These are phyloP conservation scores for Achaetomium macrosporum DNA, from an alignment of 2,329 filamentous ascomycete genomes.

Conservation along the genomic window DNA sequence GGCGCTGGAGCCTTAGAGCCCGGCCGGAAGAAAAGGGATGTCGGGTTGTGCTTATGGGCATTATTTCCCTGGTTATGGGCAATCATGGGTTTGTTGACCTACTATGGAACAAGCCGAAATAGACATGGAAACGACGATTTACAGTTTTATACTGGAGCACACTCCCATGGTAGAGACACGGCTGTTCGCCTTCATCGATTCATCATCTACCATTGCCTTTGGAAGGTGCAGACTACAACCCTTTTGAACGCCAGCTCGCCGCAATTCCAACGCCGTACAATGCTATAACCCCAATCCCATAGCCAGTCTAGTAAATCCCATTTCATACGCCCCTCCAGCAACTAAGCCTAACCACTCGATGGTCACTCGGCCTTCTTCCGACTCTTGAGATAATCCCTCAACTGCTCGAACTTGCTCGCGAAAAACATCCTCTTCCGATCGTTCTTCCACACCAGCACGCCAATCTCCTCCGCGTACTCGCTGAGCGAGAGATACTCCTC, in stretches of 20 bases:
- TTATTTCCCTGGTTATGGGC: no score
- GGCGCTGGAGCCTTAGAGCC: no score
- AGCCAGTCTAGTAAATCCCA: background rate
- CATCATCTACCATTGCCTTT: background rate
- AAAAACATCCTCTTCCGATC: constrained; percentile 81
- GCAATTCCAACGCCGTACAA: background rate
- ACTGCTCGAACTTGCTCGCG: constrained; percentile 83
- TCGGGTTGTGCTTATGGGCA: no score
- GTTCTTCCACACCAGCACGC: constrained; percentile 82
- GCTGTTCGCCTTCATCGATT: background rate
- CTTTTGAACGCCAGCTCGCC: constrained; percentile 1
- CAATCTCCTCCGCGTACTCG: constrained; percentile 81
- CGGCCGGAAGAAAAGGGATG: no score
- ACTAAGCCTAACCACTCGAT: background rate
- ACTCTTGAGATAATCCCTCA: constrained; percentile 71
- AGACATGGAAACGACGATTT: no score
- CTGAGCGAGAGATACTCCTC: constrained; percentile 66
- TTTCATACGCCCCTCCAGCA: background rate
- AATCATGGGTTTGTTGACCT: no score
- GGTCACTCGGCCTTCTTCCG: constrained; percentile 46
- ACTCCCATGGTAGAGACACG: no score
- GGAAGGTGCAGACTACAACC: background rate
- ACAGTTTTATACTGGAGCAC: no score
- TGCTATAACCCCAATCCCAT: background rate
- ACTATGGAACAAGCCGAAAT: no score